These are phyloP conservation scores for Haberlea rhodopensis DNA, from an alignment of 257 asterid genomes.

Conservation along the genomic window DNA sequence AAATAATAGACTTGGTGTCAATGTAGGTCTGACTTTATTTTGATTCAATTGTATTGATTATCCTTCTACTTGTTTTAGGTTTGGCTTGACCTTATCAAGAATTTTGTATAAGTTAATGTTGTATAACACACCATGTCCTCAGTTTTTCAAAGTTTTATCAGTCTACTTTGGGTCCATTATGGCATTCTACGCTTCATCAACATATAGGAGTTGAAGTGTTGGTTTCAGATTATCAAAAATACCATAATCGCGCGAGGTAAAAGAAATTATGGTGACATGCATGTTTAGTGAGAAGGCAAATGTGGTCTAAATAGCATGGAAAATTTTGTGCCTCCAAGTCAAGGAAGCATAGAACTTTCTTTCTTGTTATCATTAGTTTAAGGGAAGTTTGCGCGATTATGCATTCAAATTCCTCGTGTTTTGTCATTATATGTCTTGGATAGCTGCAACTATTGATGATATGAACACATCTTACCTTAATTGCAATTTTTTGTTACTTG, in stretches of 20 bases:
- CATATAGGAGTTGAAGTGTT: conserved; percentile 16
- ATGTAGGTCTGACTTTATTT: conserved; percentile 26
- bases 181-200: no score
- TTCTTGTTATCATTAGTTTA: background rate
- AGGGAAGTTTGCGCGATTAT: background rate
- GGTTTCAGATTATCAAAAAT: conserved; percentile 12
- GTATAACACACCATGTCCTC: background rate
- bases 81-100: background rate
- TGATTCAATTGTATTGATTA: conserved; percentile 18
- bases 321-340: background rate
- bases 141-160: conserved; percentile 3
- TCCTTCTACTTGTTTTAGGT: conserved; percentile 34
- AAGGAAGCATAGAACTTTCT: background rate
- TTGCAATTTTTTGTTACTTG: conserved; percentile 2
- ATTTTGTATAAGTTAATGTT: background rate
- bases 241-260: background rate
- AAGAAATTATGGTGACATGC: conserved; percentile 5
- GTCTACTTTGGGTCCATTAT: conserved; percentile 14
- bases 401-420: background rate
- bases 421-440: background rate
- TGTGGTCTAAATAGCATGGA: background rate
- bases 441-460: background rate
- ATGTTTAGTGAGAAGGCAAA: background rate
- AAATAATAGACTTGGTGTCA: conserved; percentile 38
- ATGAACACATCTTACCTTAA: conserved; percentile 20